Evolutionary conservation across 495 filamentous ascomycete species (phyloP).

Genomic region (Daldinia grandis): DNA sequence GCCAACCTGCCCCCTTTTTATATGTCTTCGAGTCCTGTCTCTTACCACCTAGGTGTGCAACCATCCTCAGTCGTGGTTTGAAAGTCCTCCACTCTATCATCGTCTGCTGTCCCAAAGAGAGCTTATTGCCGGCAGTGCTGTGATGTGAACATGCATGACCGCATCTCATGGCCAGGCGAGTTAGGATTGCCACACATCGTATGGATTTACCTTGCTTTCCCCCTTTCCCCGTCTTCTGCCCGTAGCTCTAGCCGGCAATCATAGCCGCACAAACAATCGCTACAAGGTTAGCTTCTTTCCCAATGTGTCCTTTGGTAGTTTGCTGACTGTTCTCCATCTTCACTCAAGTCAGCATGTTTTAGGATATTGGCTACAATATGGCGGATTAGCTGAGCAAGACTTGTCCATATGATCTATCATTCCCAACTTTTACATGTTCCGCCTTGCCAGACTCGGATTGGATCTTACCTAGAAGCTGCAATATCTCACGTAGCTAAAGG

Average conservation of each 20-base stretch:
- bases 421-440: neutral
- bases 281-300: neutral
- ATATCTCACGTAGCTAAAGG: slow-evolving; percentile 15
- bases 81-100: neutral
- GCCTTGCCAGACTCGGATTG: slow-evolving; percentile 9
- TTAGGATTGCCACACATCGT: slow-evolving; percentile 3
- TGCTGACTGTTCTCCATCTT: slow-evolving; percentile 7
- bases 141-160: slow-evolving; percentile 15
- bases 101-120: neutral
- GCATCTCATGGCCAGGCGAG: slow-evolving; percentile 21
- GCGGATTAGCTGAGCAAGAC: slow-evolving; percentile 9
- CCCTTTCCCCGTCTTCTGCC: neutral
- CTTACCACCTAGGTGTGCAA: neutral
- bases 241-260: neutral
- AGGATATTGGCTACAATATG: slow-evolving; percentile 4
- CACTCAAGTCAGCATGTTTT: neutral
- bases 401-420: slow-evolving; percentile 21
- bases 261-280: neutral
- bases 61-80: neutral
- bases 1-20: slow-evolving; percentile 23
- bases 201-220: neutral
- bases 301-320: neutral
- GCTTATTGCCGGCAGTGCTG: slow-evolving; percentile 10
- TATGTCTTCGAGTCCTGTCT: neutral
- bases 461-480: slow-evolving; percentile 5